Evolutionary conservation across 2,329 filamentous ascomycete genomes (phyloP), one percentile per base, ranked within the genome.

Genomic region (Dactylonectria estremocensis): DNA sequence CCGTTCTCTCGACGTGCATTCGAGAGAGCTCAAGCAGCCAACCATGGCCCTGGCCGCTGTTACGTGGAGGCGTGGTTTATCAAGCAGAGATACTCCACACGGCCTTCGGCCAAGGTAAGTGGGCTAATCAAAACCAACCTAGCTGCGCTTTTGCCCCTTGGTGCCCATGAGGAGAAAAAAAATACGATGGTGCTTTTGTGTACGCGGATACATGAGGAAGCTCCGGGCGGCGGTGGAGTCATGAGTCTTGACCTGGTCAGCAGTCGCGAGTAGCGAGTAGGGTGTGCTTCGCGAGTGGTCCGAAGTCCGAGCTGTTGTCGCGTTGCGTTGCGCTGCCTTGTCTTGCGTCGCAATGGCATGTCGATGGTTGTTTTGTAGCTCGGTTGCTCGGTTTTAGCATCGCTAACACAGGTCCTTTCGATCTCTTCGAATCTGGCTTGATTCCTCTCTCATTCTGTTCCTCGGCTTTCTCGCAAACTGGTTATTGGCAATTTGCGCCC

Each of bases 31-130:
- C 43, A 40, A 61, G 33, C 7, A 33, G 28, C 52, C 45, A 64
- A 22, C 46, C 53, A 57, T 1, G 37, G 48, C 5, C 43, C 13
- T 24, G 22, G 56, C 24, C 48, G 40, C 33, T 31, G 16, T 50
- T 50, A 49, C 56, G 43, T 43, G 56, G 31, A 53, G 28, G 50
- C 52, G 31, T 46, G 37, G 37, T 61, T 46, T 45, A 64, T 64
- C 48, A 14, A 60, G 61, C 49, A 48, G 28, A 20, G 14, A 33
- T 45, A 57, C 63, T 56, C 63, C 64, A 66, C 64, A 53, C 64
- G 46, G 16, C 58, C 53, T 35, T 58, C 53, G 48, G 52, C n/a
- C 18, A 46, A 24, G 35, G 28, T 37, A 11, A 52, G 50, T 52
- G 52, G 45, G 37, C 57, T 57, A 61, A 66, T 46, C 40, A 28